These are phyloP conservation scores for Scheffersomyces segobiensis DNA, from an alignment of 1,139 yeast genomes.

Conservation along the genomic window DNA sequence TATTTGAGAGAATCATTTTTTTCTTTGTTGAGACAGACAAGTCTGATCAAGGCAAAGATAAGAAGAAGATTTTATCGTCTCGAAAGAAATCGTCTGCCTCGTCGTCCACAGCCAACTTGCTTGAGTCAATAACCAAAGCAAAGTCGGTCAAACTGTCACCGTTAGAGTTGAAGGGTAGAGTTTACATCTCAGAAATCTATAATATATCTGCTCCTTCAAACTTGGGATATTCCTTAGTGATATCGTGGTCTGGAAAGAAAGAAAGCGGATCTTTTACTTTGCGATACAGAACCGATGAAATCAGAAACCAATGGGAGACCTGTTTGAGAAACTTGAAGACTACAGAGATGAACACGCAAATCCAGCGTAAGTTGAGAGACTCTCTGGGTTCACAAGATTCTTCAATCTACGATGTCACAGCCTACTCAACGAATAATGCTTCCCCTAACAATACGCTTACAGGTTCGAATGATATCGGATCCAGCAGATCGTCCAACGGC, in stretches of 20 bases:
- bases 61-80: conserved; percentile 36
- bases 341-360: conserved; percentile 42
- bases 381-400: conserved; percentile 34
- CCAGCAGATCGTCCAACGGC: conserved; percentile 28
- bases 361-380: conserved; percentile 40
- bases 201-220: conserved; percentile 46
- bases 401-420: conserved; percentile 24
- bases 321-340: conserved; percentile 51
- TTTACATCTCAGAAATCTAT: conserved; percentile 66
- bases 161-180: conserved; percentile 65
- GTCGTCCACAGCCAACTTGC: conserved; percentile 35
- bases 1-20: conserved; percentile 84
- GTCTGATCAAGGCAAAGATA: conserved; percentile 18
- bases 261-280: conserved; percentile 76
- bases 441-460: conserved; percentile 11
- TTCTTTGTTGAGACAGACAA: conserved; percentile 60
- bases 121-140: conserved; percentile 36
- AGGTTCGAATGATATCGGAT: conserved; percentile 7
- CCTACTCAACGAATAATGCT: conserved; percentile 10
- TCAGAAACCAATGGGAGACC: conserved; percentile 68
- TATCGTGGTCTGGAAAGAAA: conserved; percentile 78
- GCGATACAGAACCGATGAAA: conserved; percentile 69
- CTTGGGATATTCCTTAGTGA: conserved; percentile 56
- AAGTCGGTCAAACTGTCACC: conserved; percentile 28
- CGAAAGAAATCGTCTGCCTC: conserved; percentile 43